These are phyloP conservation scores for Earliella scabrosa DNA, from an alignment of 1,284 basidiomycete genomes.

Conservation along the genomic window DNA sequence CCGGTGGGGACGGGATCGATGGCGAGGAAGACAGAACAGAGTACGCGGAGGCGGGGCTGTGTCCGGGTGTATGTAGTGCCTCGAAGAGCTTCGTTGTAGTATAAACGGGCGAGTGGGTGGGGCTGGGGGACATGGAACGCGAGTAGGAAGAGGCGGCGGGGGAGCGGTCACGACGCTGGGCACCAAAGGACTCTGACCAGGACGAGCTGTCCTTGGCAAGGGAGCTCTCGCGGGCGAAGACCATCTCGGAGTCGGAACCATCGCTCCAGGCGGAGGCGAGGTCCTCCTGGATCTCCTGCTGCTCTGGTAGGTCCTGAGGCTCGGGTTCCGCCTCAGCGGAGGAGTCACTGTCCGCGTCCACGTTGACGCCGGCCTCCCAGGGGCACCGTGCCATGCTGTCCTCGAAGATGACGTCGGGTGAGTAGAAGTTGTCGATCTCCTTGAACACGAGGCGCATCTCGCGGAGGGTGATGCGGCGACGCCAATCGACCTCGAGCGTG, in stretches of 20 bases:
- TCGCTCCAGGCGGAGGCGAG: conserved; percentile 57
- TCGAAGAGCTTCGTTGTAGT: conserved; percentile 31
- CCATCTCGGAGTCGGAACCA: conserved; percentile 66
- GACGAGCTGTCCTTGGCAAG: conserved; percentile 39
- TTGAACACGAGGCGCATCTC: conserved; percentile 77
- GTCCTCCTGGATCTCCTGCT: conserved; percentile 35
- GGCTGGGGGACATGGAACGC: conserved; percentile 33
- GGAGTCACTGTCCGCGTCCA: conserved; percentile 48
- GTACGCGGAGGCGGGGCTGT: conserved; percentile 34
- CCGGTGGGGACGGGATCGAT: conserved; percentile 35
- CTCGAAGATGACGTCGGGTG: conserved; percentile 75
- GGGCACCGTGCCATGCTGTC: conserved; percentile 83
- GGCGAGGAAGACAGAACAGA: conserved; percentile 35
- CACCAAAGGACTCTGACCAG: conserved; percentile 43
- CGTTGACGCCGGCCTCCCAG: conserved; percentile 77
- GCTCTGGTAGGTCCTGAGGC: conserved; percentile 29
- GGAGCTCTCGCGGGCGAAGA: conserved; percentile 51
- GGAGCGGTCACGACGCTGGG: conserved; percentile 8
- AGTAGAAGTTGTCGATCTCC: conserved; percentile 71
- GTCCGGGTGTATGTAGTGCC: conserved; percentile 27
- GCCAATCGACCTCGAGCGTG: conserved; percentile 78
- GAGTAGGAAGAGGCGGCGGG: conserved; percentile 28
- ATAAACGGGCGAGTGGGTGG: conserved; percentile 28
- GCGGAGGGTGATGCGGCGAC: conserved; percentile 66
- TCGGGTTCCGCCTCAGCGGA: conserved; percentile 31